Percentiles rank a stretch among this genome's conserved stretches.
These are phyloP conservation scores for Zelopaecilomyces penicillatus DNA, from an alignment of 2,329 filamentous ascomycete species.

Conservation along the genomic window DNA sequence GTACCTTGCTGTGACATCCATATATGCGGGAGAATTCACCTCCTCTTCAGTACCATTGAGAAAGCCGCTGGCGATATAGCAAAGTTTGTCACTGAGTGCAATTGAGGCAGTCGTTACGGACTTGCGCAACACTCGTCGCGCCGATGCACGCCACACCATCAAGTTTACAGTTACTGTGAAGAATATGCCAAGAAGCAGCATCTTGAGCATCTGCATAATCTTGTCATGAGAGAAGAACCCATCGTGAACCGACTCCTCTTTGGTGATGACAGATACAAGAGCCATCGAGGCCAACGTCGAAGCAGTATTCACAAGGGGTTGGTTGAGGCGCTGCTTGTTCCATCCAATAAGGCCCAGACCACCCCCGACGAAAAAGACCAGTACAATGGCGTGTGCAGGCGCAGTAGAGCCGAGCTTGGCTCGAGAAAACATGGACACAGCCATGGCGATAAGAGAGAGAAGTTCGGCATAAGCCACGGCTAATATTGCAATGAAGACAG, in stretches of 20 bases:
- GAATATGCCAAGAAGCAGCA: slow-evolving; percentile 69
- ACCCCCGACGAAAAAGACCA: slow-evolving; percentile 77
- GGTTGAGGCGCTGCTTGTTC: slow-evolving; percentile 72
- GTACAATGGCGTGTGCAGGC: slow-evolving; percentile 68
- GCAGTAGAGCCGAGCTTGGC: slow-evolving; percentile 55
- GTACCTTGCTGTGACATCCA: slow-evolving; percentile 53
- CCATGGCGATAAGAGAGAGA: slow-evolving; percentile 78
- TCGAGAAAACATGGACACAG: slow-evolving; percentile 72
- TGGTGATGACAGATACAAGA: slow-evolving; percentile 83
- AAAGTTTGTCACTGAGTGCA: slow-evolving; percentile 71
- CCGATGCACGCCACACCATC: slow-evolving; percentile 69
- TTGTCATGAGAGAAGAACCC: slow-evolving; percentile 76
- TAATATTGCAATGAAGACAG: slow-evolving; percentile 63
- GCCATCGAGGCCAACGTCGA: slow-evolving; percentile 81
- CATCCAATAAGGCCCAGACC: slow-evolving; percentile 82
- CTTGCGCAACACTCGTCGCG: slow-evolving; percentile 62
- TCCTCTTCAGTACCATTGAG: slow-evolving; percentile 75
- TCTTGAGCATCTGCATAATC: slow-evolving; percentile 73
- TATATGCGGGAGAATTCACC: slow-evolving; percentile 57
- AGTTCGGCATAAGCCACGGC: slow-evolving; percentile 66
- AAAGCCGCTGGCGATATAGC: slow-evolving; percentile 74
- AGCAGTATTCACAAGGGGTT: slow-evolving; percentile 74
- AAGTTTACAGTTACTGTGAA: slow-evolving; percentile 68
- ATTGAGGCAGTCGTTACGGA: slow-evolving; percentile 66
- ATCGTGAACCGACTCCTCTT: slow-evolving; percentile 78